phyloP scores from a whole-genome alignment of 495 filamentous ascomycete species.

The Hyaloscypha finlandica region DNA sequence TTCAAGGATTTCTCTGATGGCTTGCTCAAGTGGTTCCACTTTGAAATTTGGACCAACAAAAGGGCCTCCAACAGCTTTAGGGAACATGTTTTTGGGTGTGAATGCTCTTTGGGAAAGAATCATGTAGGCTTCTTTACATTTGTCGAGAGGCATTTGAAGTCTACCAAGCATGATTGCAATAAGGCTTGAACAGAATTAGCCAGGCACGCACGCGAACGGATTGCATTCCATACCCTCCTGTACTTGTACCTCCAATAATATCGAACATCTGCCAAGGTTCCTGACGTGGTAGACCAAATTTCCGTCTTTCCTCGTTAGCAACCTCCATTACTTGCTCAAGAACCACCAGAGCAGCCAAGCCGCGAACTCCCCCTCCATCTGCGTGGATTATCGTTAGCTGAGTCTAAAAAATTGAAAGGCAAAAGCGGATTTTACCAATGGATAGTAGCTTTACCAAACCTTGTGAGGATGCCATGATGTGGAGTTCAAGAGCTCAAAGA shows the following conservation, averaged over 20 bases:
- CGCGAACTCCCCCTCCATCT: too few species aligned
- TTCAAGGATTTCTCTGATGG: conserved; percentile 1
- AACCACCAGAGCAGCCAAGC: too few species aligned
- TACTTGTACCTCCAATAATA: conserved; percentile 5
- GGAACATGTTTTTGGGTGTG: neutral
- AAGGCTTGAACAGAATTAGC: conserved; percentile 24
- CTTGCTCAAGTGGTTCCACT: neutral
- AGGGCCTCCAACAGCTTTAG: neutral
- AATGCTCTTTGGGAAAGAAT: neutral
- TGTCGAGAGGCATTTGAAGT: conserved; percentile 29
- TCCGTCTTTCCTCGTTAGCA: too few species aligned
- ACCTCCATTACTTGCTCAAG: too few species aligned
- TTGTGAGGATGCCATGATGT: too few species aligned
- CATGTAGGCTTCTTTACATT: conserved; percentile 5
- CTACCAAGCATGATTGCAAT: conserved; percentile 41
- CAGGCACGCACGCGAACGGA: neutral
- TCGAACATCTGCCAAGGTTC: conserved; percentile 1
- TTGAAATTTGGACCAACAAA: neutral
- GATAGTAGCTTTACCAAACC: too few species aligned
- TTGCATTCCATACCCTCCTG: neutral
- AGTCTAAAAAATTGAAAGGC: too few species aligned
- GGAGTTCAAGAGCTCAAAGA: too few species aligned
- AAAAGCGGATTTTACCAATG: too few species aligned
- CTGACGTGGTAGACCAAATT: too few species aligned
- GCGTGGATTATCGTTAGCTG: too few species aligned